Base-by-base conservation (phyloP, 192 early-diverging fungal species). In the Geranomyces variabilis region DNA sequence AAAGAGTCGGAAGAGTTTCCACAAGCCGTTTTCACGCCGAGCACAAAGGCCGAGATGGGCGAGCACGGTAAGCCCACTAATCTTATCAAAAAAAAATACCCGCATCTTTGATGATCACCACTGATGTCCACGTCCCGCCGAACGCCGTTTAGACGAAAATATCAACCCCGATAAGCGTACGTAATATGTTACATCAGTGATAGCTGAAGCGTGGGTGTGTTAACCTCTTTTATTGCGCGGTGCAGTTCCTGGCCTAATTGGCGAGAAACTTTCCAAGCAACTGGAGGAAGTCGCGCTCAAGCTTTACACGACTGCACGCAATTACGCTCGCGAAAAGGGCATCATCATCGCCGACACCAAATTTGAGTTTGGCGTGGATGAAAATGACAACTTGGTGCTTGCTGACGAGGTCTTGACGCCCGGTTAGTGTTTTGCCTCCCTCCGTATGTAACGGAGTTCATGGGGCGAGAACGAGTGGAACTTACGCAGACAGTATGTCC, bases 341-440 rank as follows among this genome's bases (percentile, higher is more conserved):
- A 97, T 99, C 65, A 94, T 99, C 60, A 99, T 99, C 82, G 97
- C 97, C 13, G 97, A 99, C 66, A 99, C 97, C 41, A 99, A 99
- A 79, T 97, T 99, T 77, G 97, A 99, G 81, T 99, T 99, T 88
- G 97, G 97, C 63, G 87, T 93, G 10, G 93, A 98, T 80, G 80
- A 84, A 36, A 64, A 91, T 17, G 93, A 93, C 67, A 83, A 79
- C 26, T 75, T 98, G 26, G 88, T 94, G 71, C 82, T 99, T 62
- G 90, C 94, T 17, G 97, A 99, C 75, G 97, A 99, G 79, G 96
- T 94, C 31, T 86, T 99, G 72, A 99, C 97, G 0, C 97, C 96
- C 26, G 91, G 90, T 91, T 83, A 10, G 36, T 41, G 10, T 41
- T 41, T 70, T 7, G 19, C 48, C 24, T 9, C 44, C 34, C 5